These are phyloP conservation scores for Alternaria postmessia DNA, from an alignment of 2,329 filamentous ascomycete species.

Conservation along the genomic window DNA sequence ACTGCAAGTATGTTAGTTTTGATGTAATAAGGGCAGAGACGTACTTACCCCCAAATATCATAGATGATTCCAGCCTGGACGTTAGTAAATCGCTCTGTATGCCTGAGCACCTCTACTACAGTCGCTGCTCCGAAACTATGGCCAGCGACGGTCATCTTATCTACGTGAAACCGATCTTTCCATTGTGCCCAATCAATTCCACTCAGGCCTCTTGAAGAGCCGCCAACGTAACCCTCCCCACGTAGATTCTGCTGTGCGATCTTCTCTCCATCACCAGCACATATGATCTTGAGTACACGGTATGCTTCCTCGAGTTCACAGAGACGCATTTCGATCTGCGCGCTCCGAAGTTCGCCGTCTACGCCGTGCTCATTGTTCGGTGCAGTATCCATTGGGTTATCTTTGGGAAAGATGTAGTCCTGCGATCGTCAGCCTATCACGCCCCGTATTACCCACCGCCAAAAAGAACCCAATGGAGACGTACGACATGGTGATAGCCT, in stretches of 20 bases:
- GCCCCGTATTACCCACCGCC: neutral
- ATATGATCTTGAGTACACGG: constrained; percentile 63
- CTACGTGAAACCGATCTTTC: constrained; percentile 63
- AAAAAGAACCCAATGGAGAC: constrained; percentile 5
- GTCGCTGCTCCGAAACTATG: constrained; percentile 75
- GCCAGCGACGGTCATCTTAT: constrained; percentile 68
- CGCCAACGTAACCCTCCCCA: constrained; percentile 64
- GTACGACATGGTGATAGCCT: constrained; percentile 59
- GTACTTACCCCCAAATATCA: constrained; percentile 66
- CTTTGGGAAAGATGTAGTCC: constrained; percentile 70
- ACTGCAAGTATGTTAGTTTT: constrained; percentile 44
- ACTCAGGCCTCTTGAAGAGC: constrained; percentile 66
- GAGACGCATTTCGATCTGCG: constrained; percentile 69
- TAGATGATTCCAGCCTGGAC: constrained; percentile 71
- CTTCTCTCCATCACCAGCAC: constrained; percentile 61
- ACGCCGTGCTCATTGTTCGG: constrained; percentile 67
- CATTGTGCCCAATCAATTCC: constrained; percentile 66
- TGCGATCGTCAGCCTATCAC: constrained; percentile 20
- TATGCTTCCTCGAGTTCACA: constrained; percentile 72
- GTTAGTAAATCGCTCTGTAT: constrained; percentile 63
- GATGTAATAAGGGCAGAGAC: neutral
- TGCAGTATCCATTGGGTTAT: constrained; percentile 56
- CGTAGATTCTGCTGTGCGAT: constrained; percentile 64
- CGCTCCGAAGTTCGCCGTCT: constrained; percentile 66
- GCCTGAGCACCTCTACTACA: constrained; percentile 66